Conservation (phyloP, 768 basidiomycete species). For the Cytidiella melzeri region DNA sequence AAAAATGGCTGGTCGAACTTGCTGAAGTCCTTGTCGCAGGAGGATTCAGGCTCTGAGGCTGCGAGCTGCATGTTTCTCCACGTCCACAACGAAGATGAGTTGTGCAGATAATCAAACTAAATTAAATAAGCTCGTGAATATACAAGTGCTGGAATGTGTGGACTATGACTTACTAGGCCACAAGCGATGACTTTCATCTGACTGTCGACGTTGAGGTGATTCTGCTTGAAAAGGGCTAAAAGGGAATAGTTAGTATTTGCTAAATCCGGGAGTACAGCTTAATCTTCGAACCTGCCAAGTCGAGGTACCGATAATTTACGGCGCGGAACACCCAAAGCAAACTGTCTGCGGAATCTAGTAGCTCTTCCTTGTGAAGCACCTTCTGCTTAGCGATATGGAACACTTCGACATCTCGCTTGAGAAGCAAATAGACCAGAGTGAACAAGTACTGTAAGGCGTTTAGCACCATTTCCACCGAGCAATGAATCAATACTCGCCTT, state of each 20-base stretch:
- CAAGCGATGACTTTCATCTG: conserved; percentile 18
- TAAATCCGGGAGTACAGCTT: conserved; percentile 6
- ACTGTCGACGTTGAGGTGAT: conserved; percentile 11
- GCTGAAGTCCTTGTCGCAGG: not conserved
- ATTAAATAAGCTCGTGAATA: not conserved
- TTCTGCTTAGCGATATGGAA: conserved; percentile 23
- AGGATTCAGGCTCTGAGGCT: not conserved
- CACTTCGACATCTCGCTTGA: conserved; percentile 29
- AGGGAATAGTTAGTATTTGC: not conserved
- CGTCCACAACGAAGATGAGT: conserved; percentile 9
- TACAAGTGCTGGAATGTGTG: not conserved
- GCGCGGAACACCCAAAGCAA: conserved; percentile 15
- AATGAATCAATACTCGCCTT: conserved; percentile 14
- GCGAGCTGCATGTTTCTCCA: conserved; percentile 6
- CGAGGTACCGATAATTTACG: conserved; percentile 12
- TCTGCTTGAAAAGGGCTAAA: conserved; percentile 11
- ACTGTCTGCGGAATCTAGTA: conserved; percentile 15
- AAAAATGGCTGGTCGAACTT: not conserved
- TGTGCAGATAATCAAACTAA: conserved; percentile 13
- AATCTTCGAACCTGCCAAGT: conserved; percentile 5
- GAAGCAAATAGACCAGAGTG: conserved; percentile 30
- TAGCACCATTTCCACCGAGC: too few relatives aligned
- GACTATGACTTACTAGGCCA: conserved; percentile 23
- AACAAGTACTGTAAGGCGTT: conserved; percentile 24
- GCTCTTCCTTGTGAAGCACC: conserved; percentile 21